A percentile compares a stretch with the other conserved stretches of the same genome.
These are phyloP conservation scores for Curvularia hawaiiensis DNA, from an alignment of 2,329 filamentous ascomycete genomes.

Conservation along the genomic window DNA sequence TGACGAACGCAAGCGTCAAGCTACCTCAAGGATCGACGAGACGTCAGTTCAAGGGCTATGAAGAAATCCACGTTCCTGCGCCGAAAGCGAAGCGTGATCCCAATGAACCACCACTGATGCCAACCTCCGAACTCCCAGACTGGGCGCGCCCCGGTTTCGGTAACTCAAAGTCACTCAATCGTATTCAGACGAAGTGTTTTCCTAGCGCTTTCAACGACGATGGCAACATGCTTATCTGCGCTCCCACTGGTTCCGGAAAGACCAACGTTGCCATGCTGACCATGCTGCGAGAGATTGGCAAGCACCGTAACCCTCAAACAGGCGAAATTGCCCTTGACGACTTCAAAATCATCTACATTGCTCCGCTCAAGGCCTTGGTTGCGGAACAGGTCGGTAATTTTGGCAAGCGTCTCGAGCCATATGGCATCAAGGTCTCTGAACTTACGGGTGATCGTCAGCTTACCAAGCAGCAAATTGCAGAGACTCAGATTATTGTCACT, in stretches of 20 bases:
- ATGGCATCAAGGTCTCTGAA: slow-evolving; percentile 92
- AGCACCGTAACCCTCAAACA: slow-evolving; percentile 84
- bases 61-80: slow-evolving; percentile 95
- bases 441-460: slow-evolving; percentile 96
- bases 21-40: slow-evolving; percentile 95
- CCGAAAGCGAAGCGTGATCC: slow-evolving; percentile 87
- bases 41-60: slow-evolving; percentile 94
- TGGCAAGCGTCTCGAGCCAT: slow-evolving; percentile 85
- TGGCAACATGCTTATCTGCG: slow-evolving; percentile 97
- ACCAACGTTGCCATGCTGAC: slow-evolving; percentile 98
- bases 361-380: slow-evolving; percentile 91
- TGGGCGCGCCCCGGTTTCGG: slow-evolving; percentile 91
- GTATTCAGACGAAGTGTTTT: slow-evolving; percentile 93
- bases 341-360: slow-evolving; percentile 99
- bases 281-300: slow-evolving; percentile 94
- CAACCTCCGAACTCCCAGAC: slow-evolving; percentile 85
- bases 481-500: slow-evolving; percentile 97
- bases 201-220: slow-evolving; percentile 90
- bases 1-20: slow-evolving; percentile 98
- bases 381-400: slow-evolving; percentile 99
- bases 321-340: slow-evolving; percentile 95
- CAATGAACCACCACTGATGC: slow-evolving; percentile 75
- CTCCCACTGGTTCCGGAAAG: slow-evolving; percentile 95
- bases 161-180: slow-evolving; percentile 84
- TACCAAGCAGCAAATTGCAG: slow-evolving; percentile 97